Conservation (phyloP, 2,329 filamentous ascomycete species). For the Grosmannia serpens region DNA sequence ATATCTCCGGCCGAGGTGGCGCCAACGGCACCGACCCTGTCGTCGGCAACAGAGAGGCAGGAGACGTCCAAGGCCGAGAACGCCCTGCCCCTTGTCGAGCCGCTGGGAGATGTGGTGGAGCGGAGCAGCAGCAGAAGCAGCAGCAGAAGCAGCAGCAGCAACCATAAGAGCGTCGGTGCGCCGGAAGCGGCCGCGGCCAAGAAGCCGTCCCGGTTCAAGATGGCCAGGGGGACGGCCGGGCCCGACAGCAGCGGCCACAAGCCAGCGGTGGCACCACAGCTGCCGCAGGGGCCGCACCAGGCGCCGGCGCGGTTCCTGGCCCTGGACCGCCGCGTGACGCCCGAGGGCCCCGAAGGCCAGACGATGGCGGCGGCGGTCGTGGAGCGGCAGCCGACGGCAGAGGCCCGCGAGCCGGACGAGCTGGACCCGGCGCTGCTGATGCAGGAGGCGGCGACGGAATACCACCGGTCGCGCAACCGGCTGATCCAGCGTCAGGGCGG, state of each 20-base stretch:
- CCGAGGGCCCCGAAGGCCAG: slow-evolving; percentile 34
- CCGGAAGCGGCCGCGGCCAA: slow-evolving; percentile 16
- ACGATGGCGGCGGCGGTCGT: slow-evolving; percentile 50
- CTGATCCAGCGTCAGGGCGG: slow-evolving; percentile 77
- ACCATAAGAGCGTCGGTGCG: not conserved
- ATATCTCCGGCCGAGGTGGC: slow-evolving; percentile 36
- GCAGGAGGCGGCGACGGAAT: slow-evolving; percentile 70
- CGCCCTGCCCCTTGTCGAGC: slow-evolving; percentile 10
- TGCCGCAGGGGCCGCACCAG: slow-evolving; percentile 32
- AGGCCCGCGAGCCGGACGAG: slow-evolving; percentile 41
- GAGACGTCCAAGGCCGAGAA: not conserved
- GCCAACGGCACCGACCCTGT: slow-evolving; percentile 1
- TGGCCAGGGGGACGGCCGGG: slow-evolving; percentile 17
- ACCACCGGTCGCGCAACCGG: slow-evolving; percentile 69
- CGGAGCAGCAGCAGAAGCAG: slow-evolving; percentile 11
- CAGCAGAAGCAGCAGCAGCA: not conserved
- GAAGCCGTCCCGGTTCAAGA: slow-evolving; percentile 42
- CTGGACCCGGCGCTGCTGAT: slow-evolving; percentile 62
- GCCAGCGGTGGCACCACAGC: not conserved
- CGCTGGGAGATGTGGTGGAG: slow-evolving; percentile 17
- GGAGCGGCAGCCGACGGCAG: slow-evolving; percentile 34
- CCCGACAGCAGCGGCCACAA: not conserved
- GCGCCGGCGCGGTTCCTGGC: slow-evolving; percentile 29
- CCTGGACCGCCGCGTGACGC: slow-evolving; percentile 18
- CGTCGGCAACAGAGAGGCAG: not conserved